Conservation (phyloP, 768 basidiomycete species). For the Pleurotus sapidus region DNA sequence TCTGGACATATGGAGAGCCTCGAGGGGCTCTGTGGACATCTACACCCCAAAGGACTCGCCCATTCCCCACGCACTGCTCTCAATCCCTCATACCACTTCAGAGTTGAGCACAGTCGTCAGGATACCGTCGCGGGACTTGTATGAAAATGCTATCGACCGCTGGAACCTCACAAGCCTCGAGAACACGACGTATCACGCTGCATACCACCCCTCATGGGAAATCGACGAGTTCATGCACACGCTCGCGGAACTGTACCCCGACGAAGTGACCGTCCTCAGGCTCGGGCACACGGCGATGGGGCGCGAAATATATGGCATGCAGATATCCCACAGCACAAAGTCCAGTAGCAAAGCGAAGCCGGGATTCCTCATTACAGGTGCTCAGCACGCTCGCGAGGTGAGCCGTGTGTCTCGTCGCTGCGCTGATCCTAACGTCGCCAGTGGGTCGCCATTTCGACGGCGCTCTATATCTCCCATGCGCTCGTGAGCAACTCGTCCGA, state of each 20-base stretch:
- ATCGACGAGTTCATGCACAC: conserved; percentile 49
- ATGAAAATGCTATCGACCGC: background rate
- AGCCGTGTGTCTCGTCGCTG: background rate
- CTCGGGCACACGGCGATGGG: conserved; percentile 61
- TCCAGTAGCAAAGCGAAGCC: conserved; percentile 1
- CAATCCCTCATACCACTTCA: conserved; percentile 12
- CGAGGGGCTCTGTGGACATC: conserved; percentile 40
- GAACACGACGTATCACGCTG: conserved; percentile 37
- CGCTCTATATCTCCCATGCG: conserved; percentile 71
- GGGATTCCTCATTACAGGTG: conserved; percentile 68
- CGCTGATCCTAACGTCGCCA: conserved; percentile 21
- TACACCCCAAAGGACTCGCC: conserved; percentile 31
- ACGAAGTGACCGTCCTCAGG: conserved; percentile 38
- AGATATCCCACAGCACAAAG: conserved; percentile 35
- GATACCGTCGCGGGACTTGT: conserved; percentile 7
- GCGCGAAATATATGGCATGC: conserved; percentile 53
- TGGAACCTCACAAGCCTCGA: conserved; percentile 32
- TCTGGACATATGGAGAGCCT: conserved; percentile 53
- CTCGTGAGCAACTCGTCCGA: conserved; percentile 52
- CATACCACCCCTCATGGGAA: conserved; percentile 57
- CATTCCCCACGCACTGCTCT: conserved; percentile 9
- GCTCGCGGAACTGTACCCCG: conserved; percentile 44
- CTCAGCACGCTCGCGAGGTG: conserved; percentile 77
- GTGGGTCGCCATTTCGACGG: conserved; percentile 81
- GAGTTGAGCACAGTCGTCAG: conserved; percentile 9